A percentile compares a stretch with the other conserved stretches of the same genome.
phyloP scores from a whole-genome alignment of 495 filamentous ascomycete genomes.

The Immersiella caudata region DNA sequence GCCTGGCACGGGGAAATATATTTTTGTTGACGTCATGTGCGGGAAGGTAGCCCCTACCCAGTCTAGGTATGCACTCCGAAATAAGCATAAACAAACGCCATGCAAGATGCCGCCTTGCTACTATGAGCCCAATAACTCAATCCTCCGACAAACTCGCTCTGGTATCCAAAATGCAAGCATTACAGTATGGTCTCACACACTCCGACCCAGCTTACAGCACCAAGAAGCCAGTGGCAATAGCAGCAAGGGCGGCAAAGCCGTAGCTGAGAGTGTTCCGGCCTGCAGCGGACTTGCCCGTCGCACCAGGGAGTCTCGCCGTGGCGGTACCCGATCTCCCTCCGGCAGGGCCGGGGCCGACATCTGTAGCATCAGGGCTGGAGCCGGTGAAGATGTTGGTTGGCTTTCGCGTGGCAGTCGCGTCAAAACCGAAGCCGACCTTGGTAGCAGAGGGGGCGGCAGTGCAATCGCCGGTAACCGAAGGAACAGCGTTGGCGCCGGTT shows the following conservation, averaged over 20 bases:
- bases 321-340: background rate
- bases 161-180: background rate
- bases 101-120: background rate
- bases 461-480: slow-evolving; percentile 19
- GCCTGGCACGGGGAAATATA: too few species aligned
- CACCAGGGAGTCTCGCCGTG: background rate
- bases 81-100: background rate
- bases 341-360: slow-evolving; percentile 14
- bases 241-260: background rate
- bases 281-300: background rate
- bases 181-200: background rate
- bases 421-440: background rate
- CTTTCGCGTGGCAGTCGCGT: slow-evolving; percentile 12
- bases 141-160: background rate
- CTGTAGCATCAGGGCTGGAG: slow-evolving; percentile 3
- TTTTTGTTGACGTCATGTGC: too few species aligned
- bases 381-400: slow-evolving; percentile 23
- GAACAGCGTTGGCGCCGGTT: slow-evolving; percentile 20
- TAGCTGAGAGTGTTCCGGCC: background rate
- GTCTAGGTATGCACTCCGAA: background rate
- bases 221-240: background rate
- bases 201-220: background rate
- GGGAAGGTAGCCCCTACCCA: background rate
- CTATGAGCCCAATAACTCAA: background rate
- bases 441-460: slow-evolving; percentile 5